Evolutionary conservation across 805 yeast species (phyloP).

Genomic region (Clavispora santaluciae): DNA sequence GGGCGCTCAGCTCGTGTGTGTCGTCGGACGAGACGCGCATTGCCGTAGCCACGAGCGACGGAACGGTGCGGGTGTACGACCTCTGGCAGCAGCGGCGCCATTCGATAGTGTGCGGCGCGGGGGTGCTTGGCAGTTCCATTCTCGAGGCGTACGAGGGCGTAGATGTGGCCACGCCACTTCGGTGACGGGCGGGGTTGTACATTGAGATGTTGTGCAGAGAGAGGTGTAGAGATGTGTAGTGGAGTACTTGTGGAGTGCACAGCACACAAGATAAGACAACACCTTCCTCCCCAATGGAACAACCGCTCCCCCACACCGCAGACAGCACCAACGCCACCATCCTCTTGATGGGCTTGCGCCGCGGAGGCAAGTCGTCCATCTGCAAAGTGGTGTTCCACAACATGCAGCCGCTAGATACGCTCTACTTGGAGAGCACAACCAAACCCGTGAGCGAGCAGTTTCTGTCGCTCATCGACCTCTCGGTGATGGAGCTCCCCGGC

Average conservation of each 20-base stretch:
- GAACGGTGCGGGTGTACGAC: slow-evolving; percentile 68
- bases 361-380: slow-evolving; percentile 92
- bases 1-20: slow-evolving; percentile 61
- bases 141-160: slow-evolving; percentile 59
- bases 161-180: slow-evolving; percentile 7
- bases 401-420: slow-evolving; percentile 92
- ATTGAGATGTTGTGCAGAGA: neutral
- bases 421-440: slow-evolving; percentile 85
- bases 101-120: slow-evolving; percentile 28
- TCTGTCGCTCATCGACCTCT: slow-evolving; percentile 75
- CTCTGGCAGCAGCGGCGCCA: slow-evolving; percentile 50
- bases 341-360: slow-evolving; percentile 80
- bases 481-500: slow-evolving; percentile 93
- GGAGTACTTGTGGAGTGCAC: too few relatives aligned
- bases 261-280: neutral
- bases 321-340: slow-evolving; percentile 72
- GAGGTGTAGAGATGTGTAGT: neutral
- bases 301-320: slow-evolving; percentile 18
- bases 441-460: slow-evolving; percentile 84
- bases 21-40: slow-evolving; percentile 62
- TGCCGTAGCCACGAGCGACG: slow-evolving; percentile 75
- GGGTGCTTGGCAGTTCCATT: slow-evolving; percentile 52
- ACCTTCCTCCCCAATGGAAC: neutral
- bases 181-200: slow-evolving; percentile 2
- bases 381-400: slow-evolving; percentile 94